phyloP scores from a whole-genome alignment of 2,329 filamentous ascomycete species.

The Erysiphe pulchra region DNA sequence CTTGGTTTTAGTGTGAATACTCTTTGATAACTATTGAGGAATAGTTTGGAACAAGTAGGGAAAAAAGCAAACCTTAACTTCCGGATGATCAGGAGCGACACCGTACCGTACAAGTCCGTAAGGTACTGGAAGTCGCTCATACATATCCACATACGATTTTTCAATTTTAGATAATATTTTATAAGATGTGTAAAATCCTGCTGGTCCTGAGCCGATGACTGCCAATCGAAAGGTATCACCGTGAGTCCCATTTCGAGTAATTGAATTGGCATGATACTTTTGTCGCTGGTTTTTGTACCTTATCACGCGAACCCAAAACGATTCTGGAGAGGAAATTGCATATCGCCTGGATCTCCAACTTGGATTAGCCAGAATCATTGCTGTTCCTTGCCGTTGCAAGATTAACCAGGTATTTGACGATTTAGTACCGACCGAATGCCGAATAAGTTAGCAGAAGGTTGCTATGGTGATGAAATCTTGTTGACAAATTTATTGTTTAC shows the following conservation, averaged over 20 bases:
- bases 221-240: slow-evolving; percentile 46
- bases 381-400: too few relatives aligned
- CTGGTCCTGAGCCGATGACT: slow-evolving; percentile 77
- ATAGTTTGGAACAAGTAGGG: not conserved
- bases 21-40: too few relatives aligned
- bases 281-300: slow-evolving; percentile 2
- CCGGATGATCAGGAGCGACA: slow-evolving; percentile 93
- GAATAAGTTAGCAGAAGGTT: too few relatives aligned
- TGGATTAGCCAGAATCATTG: not conserved
- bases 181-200: slow-evolving; percentile 85
- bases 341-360: not conserved
- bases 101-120: slow-evolving; percentile 84
- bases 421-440: too few relatives aligned
- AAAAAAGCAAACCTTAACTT: slow-evolving; percentile 51
- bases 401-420: too few relatives aligned
- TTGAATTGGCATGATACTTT: slow-evolving; percentile 5
- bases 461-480: too few relatives aligned
- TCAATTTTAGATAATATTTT: slow-evolving; percentile 54
- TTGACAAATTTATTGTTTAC: too few relatives aligned
- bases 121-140: slow-evolving; percentile 75
- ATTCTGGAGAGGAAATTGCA: not conserved
- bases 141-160: slow-evolving; percentile 70
- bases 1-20: slow-evolving; percentile 3
- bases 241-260: not conserved
- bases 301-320: too few relatives aligned